Percentiles rank a stretch among this genome's conserved stretches.
These are phyloP conservation scores for Ganoderma meredithae DNA, from an alignment of 1,284 basidiomycete species.

Conservation along the genomic window DNA sequence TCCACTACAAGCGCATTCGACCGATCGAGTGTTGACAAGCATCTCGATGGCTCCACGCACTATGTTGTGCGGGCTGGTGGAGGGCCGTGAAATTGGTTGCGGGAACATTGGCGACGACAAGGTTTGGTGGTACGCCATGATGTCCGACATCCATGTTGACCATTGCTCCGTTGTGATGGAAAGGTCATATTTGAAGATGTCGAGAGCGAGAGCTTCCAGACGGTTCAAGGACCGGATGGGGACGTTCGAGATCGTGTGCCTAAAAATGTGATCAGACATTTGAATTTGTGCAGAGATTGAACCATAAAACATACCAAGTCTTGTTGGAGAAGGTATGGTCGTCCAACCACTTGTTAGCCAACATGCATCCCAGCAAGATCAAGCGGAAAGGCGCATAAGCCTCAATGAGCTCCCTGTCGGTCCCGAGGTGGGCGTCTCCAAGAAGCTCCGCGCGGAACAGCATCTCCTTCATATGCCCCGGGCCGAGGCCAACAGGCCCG, in stretches of 20 bases:
- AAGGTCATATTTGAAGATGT: conserved; percentile 73
- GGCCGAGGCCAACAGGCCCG: conserved; percentile 51
- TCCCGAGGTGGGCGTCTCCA: conserved; percentile 52
- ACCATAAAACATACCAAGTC: conserved; percentile 72
- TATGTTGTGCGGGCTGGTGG: conserved; percentile 69
- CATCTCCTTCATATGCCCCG: conserved; percentile 54
- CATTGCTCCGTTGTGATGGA: conserved; percentile 69
- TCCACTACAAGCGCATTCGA: conserved; percentile 29
- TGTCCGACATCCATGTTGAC: conserved; percentile 72
- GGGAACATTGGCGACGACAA: conserved; percentile 63
- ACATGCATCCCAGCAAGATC: conserved; percentile 84
- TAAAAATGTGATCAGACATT: conserved; percentile 40
- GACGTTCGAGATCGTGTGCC: conserved; percentile 81
- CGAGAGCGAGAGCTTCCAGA: conserved; percentile 73
- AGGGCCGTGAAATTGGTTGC: conserved; percentile 83
- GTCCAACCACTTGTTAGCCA: conserved; percentile 93
- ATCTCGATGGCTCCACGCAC: conserved; percentile 75
- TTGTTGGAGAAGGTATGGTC: conserved; percentile 94
- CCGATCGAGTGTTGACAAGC: conserved; percentile 57
- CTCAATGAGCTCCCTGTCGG: conserved; percentile 61
- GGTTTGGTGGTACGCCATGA: conserved; percentile 69
- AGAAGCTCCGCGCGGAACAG: conserved; percentile 70
- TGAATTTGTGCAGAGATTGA: neutral
- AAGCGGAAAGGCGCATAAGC: conserved; percentile 71
- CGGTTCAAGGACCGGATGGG: conserved; percentile 73